phyloP scores from a whole-genome alignment of 2,329 filamentous ascomycete species.

The Fusarium nurragi region DNA sequence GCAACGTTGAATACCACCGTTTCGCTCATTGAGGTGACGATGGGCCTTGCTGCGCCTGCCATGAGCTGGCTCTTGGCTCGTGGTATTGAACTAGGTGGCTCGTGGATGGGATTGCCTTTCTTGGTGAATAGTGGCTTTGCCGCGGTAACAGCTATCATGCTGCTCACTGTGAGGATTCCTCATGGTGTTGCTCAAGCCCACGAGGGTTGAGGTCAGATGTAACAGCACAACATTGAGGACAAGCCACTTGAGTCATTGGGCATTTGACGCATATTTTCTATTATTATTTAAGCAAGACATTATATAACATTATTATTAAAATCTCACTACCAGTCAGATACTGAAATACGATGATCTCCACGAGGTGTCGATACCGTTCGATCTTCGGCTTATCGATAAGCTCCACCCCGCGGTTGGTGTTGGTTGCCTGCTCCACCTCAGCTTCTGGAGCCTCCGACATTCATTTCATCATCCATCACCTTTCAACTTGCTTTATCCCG shows the following conservation, averaged over 20 bases:
- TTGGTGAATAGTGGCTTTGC: conserved; percentile 51
- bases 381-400: conserved; percentile 39
- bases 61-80: conserved; percentile 58
- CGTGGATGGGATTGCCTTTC: conserved; percentile 62
- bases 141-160: conserved; percentile 40
- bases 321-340: too few species aligned
- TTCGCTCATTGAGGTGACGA: conserved; percentile 59
- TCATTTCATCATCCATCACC: conserved; percentile 24
- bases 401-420: conserved; percentile 36
- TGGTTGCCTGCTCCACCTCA: conserved; percentile 40
- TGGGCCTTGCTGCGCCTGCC: conserved; percentile 57
- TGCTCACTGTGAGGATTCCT: conserved; percentile 47
- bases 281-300: background rate
- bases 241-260: background rate
- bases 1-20: conserved; percentile 64
- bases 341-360: too few species aligned
- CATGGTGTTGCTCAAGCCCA: conserved; percentile 31
- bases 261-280: accelerated
- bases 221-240: accelerated
- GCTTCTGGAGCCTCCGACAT: conserved; percentile 22
- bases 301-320: too few species aligned
- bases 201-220: background rate
- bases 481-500: conserved; percentile 3
- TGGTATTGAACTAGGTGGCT: conserved; percentile 58
- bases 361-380: background rate